Evolutionary conservation across 306 rosid species (phyloP).

Genomic region (Prunus mira): DNA sequence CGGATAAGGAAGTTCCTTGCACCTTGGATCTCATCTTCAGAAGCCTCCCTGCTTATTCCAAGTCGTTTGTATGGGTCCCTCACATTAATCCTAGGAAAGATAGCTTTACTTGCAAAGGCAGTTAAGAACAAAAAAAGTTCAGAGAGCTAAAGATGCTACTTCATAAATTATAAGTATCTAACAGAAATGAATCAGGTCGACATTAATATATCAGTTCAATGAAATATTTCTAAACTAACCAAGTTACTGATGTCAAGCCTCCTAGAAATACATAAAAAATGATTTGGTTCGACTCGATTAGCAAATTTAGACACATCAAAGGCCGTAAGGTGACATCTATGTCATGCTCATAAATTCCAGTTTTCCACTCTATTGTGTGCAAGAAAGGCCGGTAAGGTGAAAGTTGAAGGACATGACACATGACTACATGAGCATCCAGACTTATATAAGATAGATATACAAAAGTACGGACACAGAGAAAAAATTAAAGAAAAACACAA

Average conservation of each 20-base stretch:
- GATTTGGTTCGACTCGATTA: not conserved
- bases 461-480: not conserved
- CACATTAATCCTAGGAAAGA: slow-evolving; percentile 88
- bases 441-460: not conserved
- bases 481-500: not conserved
- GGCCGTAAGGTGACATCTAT: too few species aligned
- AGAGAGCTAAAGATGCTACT: slow-evolving; percentile 14
- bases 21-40: slow-evolving; percentile 91
- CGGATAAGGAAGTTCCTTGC: slow-evolving; percentile 91
- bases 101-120: slow-evolving; percentile 52
- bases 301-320: not conserved
- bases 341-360: not conserved
- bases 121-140: slow-evolving; percentile 16
- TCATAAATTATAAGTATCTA: not conserved
- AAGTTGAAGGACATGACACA: not conserved
- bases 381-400: not conserved
- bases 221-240: not conserved
- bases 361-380: not conserved
- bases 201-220: not conserved
- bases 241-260: not conserved
- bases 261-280: not conserved
- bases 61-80: slow-evolving; percentile 92
- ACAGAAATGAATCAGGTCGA: not conserved
- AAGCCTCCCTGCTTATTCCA: slow-evolving; percentile 92
- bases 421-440: not conserved